phyloP scores from a whole-genome alignment of 1,139 yeast species.

The Taphrina deformans region DNA sequence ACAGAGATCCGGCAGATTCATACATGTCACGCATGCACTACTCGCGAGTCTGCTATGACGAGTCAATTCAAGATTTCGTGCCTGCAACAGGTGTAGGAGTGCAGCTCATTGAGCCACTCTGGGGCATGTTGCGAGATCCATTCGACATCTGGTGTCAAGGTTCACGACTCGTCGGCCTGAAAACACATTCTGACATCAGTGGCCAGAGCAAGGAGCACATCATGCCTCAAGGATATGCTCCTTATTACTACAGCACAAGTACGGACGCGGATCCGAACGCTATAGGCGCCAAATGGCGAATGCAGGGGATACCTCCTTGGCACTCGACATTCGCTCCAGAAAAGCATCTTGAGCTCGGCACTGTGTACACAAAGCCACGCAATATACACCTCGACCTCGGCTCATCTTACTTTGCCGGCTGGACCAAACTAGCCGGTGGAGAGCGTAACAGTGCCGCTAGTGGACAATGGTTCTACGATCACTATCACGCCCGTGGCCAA shows the following conservation, averaged over 20 bases:
- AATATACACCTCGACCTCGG: conserved; percentile 25
- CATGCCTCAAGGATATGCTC: conserved; percentile 27
- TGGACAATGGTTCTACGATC: conserved; percentile 23
- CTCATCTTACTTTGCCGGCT: conserved; percentile 22
- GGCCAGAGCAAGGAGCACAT: conserved; percentile 22
- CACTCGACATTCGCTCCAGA: conserved; percentile 6
- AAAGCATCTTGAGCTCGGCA: neutral
- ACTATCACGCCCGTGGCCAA: conserved; percentile 23
- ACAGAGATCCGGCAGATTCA: neutral
- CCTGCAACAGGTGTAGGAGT: conserved; percentile 20
- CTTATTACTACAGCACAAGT: conserved; percentile 7
- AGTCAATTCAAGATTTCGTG: neutral
- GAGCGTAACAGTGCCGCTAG: conserved; percentile 3
- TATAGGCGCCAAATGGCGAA: neutral
- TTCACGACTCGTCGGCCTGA: neutral
- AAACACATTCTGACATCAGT: neutral
- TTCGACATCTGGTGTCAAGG: conserved; percentile 16
- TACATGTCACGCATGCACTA: conserved; percentile 27
- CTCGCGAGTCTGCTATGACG: conserved; percentile 12
- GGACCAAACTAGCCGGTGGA: conserved; percentile 5
- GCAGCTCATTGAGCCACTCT: conserved; percentile 30
- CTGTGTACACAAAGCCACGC: conserved; percentile 1
- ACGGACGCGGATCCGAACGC: conserved; percentile 3
- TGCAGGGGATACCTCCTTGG: conserved; percentile 29
- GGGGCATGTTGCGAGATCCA: conserved; percentile 31